Evolutionary conservation across 345 rosid species (phyloP).

Genomic region (Balakata baccata): DNA sequence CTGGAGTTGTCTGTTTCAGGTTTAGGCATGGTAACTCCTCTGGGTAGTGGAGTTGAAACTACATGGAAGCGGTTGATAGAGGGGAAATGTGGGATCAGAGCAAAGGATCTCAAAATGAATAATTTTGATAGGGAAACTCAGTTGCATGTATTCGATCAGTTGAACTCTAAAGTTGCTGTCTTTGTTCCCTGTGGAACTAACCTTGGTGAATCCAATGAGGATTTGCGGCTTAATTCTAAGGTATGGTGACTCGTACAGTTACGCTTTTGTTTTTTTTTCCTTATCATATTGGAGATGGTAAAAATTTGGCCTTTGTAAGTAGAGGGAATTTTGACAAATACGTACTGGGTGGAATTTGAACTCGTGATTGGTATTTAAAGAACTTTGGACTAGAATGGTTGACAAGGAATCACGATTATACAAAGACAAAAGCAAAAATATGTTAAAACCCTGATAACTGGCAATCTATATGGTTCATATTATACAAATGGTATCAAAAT

Average conservation of each 20-base stretch:
- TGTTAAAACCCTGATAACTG: too few species aligned
- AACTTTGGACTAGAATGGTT: too few species aligned
- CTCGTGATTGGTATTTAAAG: too few species aligned
- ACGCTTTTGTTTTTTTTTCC: neutral
- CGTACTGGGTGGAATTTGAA: too few species aligned
- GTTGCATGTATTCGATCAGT: slow-evolving; percentile 57
- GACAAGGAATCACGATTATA: too few species aligned
- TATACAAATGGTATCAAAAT: too few species aligned
- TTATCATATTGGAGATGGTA: neutral
- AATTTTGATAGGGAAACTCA: slow-evolving; percentile 66
- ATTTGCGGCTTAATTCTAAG: slow-evolving; percentile 69
- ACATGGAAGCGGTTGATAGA: slow-evolving; percentile 72
- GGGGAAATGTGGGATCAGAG: slow-evolving; percentile 71
- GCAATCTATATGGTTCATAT: too few species aligned
- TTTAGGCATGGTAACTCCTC: slow-evolving; percentile 80
- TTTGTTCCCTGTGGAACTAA: slow-evolving; percentile 60
- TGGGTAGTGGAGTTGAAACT: slow-evolving; percentile 72
- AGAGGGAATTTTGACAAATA: neutral
- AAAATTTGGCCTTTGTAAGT: neutral
- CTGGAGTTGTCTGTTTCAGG: slow-evolving; percentile 33
- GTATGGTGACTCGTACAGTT: slow-evolving; percentile 18
- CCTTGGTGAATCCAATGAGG: slow-evolving; percentile 68
- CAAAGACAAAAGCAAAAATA: too few species aligned
- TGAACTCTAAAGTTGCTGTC: slow-evolving; percentile 85
- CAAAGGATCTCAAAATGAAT: slow-evolving; percentile 71